A percentile compares a stretch with the other conserved stretches of the same genome.
Conservation (phyloP, 495 filamentous ascomycete genomes). For the Neurospora cerealis region DNA sequence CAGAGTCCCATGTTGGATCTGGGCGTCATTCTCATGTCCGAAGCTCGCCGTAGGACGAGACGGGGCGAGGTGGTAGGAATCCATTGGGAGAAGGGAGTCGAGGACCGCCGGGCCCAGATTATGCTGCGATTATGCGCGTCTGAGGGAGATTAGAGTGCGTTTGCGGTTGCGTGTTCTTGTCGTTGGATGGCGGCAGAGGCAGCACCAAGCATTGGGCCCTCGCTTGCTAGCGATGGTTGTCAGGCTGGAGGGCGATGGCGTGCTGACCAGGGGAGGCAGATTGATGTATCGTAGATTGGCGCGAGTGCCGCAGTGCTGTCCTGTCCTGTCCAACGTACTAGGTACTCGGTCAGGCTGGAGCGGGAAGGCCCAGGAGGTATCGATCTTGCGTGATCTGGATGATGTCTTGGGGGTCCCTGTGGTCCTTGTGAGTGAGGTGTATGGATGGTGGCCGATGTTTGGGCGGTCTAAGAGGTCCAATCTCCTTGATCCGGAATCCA, state of each 20-base stretch:
- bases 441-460: not conserved
- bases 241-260: slow-evolving; percentile 23
- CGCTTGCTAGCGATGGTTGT: slow-evolving; percentile 12
- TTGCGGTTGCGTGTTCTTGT: slow-evolving; percentile 18
- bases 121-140: not conserved
- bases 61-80: slow-evolving; percentile 9
- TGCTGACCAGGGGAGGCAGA: slow-evolving; percentile 17
- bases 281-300: slow-evolving; percentile 4
- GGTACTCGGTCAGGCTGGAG: not conserved
- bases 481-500: not conserved
- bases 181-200: slow-evolving; percentile 16
- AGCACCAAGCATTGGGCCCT: slow-evolving; percentile 18
- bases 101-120: slow-evolving; percentile 7
- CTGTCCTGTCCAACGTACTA: not conserved
- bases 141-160: not conserved
- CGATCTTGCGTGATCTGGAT: not conserved
- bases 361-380: not conserved
- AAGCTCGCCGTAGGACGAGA: slow-evolving; percentile 11
- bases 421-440: not conserved
- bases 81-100: slow-evolving; percentile 13
- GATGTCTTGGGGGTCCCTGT: not conserved
- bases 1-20: slow-evolving; percentile 15
- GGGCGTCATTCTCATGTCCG: slow-evolving; percentile 19
- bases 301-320: slow-evolving; percentile 9
- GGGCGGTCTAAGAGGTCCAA: not conserved